A percentile compares a stretch with the other conserved stretches of the same genome.
phyloP scores from a whole-genome alignment of 2,329 filamentous ascomycete genomes.

The Penicillium occitanis region DNA sequence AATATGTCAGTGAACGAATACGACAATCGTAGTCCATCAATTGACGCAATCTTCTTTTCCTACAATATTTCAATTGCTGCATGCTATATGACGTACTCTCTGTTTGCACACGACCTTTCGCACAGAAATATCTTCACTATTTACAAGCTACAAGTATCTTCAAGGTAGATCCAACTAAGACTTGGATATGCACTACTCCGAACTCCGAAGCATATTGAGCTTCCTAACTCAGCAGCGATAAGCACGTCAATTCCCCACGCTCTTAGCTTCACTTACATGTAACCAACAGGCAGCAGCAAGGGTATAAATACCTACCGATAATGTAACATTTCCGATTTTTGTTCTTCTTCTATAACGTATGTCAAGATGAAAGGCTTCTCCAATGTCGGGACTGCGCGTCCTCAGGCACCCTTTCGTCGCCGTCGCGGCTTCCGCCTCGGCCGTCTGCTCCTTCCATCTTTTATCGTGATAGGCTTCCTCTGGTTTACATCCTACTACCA shows the following conservation, averaged over 20 bases:
- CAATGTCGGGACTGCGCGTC: background rate
- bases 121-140: background rate
- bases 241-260: slow-evolving; percentile 16
- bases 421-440: slow-evolving; percentile 8
- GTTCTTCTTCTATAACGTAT: background rate
- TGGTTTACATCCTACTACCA: slow-evolving; percentile 18
- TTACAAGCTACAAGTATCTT: background rate
- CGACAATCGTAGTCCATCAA: background rate
- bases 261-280: background rate
- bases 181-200: background rate
- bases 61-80: background rate
- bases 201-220: slow-evolving; percentile 5
- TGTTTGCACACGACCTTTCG: background rate
- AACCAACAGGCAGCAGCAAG: background rate
- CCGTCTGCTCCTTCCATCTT: slow-evolving; percentile 16
- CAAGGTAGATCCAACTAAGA: background rate
- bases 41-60: background rate
- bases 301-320: background rate
- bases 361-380: slow-evolving; percentile 4
- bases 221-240: slow-evolving; percentile 8
- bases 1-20: background rate
- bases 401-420: slow-evolving; percentile 11
- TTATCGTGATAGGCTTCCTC: slow-evolving; percentile 17
- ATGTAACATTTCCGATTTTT: background rate
- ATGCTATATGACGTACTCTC: background rate